Conservation (phyloP, 202 grass and related monocot genomes). For the Panicum virgatum region DNA sequence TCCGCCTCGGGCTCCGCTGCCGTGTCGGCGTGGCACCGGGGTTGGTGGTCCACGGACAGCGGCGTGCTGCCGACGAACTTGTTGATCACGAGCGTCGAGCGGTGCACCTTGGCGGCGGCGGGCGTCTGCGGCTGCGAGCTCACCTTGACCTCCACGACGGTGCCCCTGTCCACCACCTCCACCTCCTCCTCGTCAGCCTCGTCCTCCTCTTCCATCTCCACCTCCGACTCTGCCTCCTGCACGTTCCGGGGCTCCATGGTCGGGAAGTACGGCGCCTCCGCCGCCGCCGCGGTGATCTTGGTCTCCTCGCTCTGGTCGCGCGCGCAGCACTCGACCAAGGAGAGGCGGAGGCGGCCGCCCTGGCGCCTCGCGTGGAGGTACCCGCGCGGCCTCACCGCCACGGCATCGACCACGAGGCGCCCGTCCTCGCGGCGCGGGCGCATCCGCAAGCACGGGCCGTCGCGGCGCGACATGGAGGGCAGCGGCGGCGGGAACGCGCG, state of each 20-base stretch:
- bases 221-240: slow-evolving; percentile 22
- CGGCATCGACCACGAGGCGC: slow-evolving; percentile 70
- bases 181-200: slow-evolving; percentile 71
- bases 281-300: neutral
- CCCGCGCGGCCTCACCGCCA: slow-evolving; percentile 62
- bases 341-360: slow-evolving; percentile 63
- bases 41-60: slow-evolving; percentile 19
- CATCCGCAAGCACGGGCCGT: slow-evolving; percentile 72
- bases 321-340: slow-evolving; percentile 66
- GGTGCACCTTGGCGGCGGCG: slow-evolving; percentile 52
- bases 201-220: slow-evolving; percentile 40
- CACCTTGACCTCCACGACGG: slow-evolving; percentile 86
- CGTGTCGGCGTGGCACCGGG: slow-evolving; percentile 20
- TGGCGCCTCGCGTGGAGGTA: slow-evolving; percentile 72
- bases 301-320: slow-evolving; percentile 9
- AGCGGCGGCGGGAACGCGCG: slow-evolving; percentile 77
- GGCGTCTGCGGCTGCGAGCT: slow-evolving; percentile 67
- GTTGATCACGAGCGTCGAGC: slow-evolving; percentile 85
- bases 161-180: slow-evolving; percentile 87
- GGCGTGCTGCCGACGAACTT: slow-evolving; percentile 90
- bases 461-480: slow-evolving; percentile 68
- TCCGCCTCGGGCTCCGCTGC: neutral
- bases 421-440: slow-evolving; percentile 62
- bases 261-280: slow-evolving; percentile 31
- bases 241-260: slow-evolving; percentile 26